Conservation (phyloP, 2,329 filamentous ascomycete genomes). For the Fusarium sulawesiense region DNA sequence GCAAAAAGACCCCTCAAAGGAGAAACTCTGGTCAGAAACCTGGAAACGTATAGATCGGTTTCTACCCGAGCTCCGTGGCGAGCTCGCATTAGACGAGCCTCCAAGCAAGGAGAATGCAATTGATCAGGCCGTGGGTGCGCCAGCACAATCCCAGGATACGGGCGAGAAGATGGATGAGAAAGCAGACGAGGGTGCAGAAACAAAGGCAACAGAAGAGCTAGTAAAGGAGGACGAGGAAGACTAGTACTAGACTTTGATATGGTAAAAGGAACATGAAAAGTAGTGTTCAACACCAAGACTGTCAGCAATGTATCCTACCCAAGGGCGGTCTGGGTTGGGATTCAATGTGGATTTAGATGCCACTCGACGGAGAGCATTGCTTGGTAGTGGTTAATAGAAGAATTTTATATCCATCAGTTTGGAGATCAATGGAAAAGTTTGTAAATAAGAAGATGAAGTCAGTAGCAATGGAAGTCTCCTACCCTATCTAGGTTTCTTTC, state of each 20-base stretch:
- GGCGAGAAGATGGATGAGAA: slow-evolving; percentile 13
- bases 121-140: not conserved
- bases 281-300: not conserved
- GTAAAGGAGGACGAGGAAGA: slow-evolving; percentile 6
- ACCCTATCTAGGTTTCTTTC: not conserved
- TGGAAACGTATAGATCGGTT: slow-evolving; percentile 75
- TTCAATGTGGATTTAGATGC: slow-evolving; percentile 14
- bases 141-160: slow-evolving; percentile 5
- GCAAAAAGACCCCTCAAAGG: slow-evolving; percentile 64
- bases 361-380: not conserved
- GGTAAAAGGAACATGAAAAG: not conserved
- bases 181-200: slow-evolving; percentile 10
- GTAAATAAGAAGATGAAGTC: not conserved
- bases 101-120: slow-evolving; percentile 13
- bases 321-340: slow-evolving; percentile 19
- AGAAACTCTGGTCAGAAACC: slow-evolving; percentile 70
- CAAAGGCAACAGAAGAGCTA: not conserved
- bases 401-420: not conserved
- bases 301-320: not conserved
- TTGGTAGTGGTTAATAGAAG: slow-evolving; percentile 20
- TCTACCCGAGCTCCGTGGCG: slow-evolving; percentile 68
- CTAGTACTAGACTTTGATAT: slow-evolving; percentile 2
- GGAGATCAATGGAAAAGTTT: not conserved
- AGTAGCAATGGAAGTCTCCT: not conserved
- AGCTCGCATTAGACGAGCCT: slow-evolving; percentile 65